These are phyloP conservation scores for Syzygium oleosum DNA, from an alignment of 345 rosid species.

Conservation along the genomic window DNA sequence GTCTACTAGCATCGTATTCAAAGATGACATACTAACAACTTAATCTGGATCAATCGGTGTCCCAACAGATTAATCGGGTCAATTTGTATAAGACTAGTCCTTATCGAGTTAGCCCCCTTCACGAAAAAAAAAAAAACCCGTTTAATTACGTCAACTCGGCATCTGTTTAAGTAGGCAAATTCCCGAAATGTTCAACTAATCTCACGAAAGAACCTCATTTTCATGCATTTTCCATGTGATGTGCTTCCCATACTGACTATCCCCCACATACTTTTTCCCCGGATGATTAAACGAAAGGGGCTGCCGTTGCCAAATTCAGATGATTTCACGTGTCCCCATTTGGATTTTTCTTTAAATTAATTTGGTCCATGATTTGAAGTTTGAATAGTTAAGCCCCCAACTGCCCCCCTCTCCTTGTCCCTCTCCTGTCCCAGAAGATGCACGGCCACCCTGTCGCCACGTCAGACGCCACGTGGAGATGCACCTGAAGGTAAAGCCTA, in stretches of 20 bases:
- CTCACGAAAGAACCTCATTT: not conserved
- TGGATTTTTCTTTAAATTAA: no score
- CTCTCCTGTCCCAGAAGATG: not conserved
- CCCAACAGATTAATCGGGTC: not conserved
- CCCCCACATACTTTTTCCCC: not conserved
- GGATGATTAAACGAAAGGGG: not conserved
- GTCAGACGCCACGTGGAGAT: not conserved
- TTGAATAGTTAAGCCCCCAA: not conserved
- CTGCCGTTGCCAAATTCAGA: not conserved
- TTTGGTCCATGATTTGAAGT: not conserved
- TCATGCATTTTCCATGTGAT: not conserved
- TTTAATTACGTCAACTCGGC: not conserved
- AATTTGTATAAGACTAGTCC: not conserved
- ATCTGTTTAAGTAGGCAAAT: not conserved
- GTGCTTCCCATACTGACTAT: not conserved
- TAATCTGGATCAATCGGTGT: not conserved
- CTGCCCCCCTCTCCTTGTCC: not conserved
- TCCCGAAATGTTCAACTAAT: not conserved
- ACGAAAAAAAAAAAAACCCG: not conserved
- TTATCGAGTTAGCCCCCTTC: not conserved
- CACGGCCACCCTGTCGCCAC: not conserved
- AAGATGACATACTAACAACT: not conserved
- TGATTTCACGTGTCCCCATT: not conserved
- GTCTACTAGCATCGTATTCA: not conserved
- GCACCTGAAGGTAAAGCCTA: not conserved